Base-by-base conservation (phyloP, 1,139 yeast species). In the Taphrina populina region DNA sequence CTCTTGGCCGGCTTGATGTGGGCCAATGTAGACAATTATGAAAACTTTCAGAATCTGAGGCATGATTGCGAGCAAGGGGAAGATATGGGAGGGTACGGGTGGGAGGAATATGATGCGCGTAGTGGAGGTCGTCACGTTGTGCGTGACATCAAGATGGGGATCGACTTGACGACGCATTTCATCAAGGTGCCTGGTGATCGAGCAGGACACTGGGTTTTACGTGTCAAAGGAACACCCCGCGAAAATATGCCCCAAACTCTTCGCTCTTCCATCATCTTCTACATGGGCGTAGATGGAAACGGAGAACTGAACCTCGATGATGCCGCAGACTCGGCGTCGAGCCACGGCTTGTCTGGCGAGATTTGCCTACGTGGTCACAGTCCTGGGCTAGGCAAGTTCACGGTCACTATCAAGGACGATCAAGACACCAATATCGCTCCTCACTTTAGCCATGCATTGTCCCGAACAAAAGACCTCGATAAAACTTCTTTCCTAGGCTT, bases 61-160 rank as follows among this genome's bases (percentile, higher is more conserved):
- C 96, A 92, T 68, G 76, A 79, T 57, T 88, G 90, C 64, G 92
- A 85, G 60, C 90, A 83, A 63, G 73, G 74, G 35, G 94, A 88
- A 64, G 77, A 81, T 44, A 76, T 88, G 74, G 76, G 75, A 36
- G 82, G 79, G 57, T 94, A 88, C 64, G 90, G 94, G 35, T 92
- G 97, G 97, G 76, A 81, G 19, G 73, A 76, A 45, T 92, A 83
- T 68, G 97, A 94, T 67, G 92, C 96, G 2, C 76, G 97, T 62
- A 61, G 71, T 23, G 99, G 98, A 30, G 98, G 99, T 0, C 74
- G 79, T 59, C 94, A 92, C 65, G 73, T 79, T 0, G 82, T 94
- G 36, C 73, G 76, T 43, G 98, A 92, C 67, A 69, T 72, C 21
- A 84, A 79, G 37, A 78, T 81, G 61, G 81, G 81, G 58, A 69